A percentile compares a stretch with the other conserved stretches of the same genome.
Conservation (phyloP, 208 protist species). For the Angomonas deanei region DNA sequence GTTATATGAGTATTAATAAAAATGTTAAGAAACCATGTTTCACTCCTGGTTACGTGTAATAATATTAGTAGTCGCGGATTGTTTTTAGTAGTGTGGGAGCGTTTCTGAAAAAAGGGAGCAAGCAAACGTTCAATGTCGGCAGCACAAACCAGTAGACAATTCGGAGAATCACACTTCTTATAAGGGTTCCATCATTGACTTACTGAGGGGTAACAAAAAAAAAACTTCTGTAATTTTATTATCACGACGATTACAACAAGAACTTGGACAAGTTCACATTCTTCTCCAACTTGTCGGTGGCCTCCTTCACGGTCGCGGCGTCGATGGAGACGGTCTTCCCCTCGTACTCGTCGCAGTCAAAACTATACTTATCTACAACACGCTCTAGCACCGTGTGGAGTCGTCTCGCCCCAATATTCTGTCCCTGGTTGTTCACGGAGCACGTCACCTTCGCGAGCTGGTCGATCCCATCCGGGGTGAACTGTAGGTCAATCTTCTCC, state of each 20-base stretch:
- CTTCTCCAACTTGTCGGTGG: slow-evolving; percentile 76
- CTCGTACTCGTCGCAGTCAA: slow-evolving; percentile 81
- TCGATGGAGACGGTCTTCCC: slow-evolving; percentile 73
- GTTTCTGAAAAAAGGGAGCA: too few species aligned
- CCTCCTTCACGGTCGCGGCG: slow-evolving; percentile 51
- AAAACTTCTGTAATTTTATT: neutral
- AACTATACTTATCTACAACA: slow-evolving; percentile 94
- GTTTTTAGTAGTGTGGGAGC: neutral
- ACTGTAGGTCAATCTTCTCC: slow-evolving; percentile 93
- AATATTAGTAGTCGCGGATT: neutral
- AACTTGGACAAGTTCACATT: slow-evolving; percentile 90
- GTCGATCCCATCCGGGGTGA: slow-evolving; percentile 89
- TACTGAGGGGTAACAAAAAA: neutral
- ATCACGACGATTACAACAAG: slow-evolving; percentile 41
- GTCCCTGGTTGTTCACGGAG: slow-evolving; percentile 89
- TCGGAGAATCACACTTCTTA: neutral
- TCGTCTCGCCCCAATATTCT: slow-evolving; percentile 97
- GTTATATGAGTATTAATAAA: neutral
- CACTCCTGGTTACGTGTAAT: neutral
- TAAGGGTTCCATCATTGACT: too few species aligned
- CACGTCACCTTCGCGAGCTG: slow-evolving; percentile 90
- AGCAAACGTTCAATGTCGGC: too few species aligned
- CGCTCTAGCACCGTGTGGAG: slow-evolving; percentile 95
- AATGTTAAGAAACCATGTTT: neutral
- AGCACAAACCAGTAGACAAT: neutral